phyloP scores from a whole-genome alignment of 768 basidiomycete genomes.

The Pholiota molesta region DNA sequence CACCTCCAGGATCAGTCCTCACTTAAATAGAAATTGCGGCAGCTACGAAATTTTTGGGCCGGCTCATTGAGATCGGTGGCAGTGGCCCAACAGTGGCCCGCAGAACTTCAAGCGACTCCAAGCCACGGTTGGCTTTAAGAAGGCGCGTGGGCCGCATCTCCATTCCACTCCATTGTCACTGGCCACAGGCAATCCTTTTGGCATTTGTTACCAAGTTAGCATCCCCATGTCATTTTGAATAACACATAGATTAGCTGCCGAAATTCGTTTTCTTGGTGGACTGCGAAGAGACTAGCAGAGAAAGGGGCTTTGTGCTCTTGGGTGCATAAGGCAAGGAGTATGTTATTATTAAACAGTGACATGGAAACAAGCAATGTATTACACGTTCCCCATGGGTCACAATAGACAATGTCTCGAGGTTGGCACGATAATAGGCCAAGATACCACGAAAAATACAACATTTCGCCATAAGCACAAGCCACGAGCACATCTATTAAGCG shows the following conservation, averaged over 20 bases:
- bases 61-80: slow-evolving; percentile 8
- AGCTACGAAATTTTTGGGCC: slow-evolving; percentile 1
- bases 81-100: slow-evolving; percentile 1
- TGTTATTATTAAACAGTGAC: not conserved
- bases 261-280: not conserved
- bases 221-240: no score
- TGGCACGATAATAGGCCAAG: not conserved
- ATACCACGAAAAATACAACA: not conserved
- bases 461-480: not conserved
- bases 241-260: not conserved
- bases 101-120: not conserved
- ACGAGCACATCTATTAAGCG: not conserved
- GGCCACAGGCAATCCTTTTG: no score
- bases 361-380: not conserved
- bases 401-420: slow-evolving; percentile 1
- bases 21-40: slow-evolving; percentile 11
- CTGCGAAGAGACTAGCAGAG: no score
- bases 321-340: not conserved
- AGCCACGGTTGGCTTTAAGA: not conserved
- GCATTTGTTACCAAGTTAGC: no score
- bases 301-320: not conserved
- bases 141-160: not conserved
- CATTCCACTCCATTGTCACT: not conserved
- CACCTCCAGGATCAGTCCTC: not conserved
- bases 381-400: not conserved